Conservation (phyloP, 2,329 filamentous ascomycete species). For the Sclerotinia sclerotiorum region DNA sequence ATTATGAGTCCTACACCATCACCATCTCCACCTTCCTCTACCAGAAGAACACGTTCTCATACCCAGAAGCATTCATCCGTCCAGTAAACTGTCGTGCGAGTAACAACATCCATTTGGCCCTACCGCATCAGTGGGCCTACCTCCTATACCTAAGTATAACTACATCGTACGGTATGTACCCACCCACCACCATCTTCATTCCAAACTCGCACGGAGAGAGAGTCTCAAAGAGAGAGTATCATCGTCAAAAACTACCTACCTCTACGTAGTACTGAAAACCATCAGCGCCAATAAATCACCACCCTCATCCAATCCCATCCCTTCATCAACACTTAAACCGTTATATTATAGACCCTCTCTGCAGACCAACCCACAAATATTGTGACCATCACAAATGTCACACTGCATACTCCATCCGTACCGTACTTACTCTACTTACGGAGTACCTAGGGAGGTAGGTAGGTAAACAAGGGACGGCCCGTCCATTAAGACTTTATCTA, state of each 20-base stretch:
- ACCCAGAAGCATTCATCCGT: neutral
- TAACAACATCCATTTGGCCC: neutral
- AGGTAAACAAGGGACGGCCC: slow-evolving; percentile 18
- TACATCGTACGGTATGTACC: too few relatives aligned
- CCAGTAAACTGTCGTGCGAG: neutral
- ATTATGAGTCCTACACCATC: too few relatives aligned
- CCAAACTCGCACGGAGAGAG: too few relatives aligned
- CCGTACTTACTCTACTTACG: too few relatives aligned
- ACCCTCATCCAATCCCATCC: slow-evolving; percentile 6
- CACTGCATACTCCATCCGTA: neutral
- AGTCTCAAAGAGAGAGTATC: too few relatives aligned
- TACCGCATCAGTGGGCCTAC: neutral
- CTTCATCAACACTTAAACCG: neutral
- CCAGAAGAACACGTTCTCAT: neutral
- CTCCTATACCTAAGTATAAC: too few relatives aligned
- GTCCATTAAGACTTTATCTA: neutral
- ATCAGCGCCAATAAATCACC: neutral
- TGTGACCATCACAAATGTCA: neutral
- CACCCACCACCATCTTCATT: neutral
- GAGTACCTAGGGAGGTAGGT: too few relatives aligned
- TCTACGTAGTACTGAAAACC: neutral
- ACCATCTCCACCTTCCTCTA: neutral
- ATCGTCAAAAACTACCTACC: too few relatives aligned
- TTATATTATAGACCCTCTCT: neutral
- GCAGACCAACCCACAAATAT: neutral